phyloP scores from a whole-genome alignment of 345 rosid species.

The Eucalyptus curtisii region DNA sequence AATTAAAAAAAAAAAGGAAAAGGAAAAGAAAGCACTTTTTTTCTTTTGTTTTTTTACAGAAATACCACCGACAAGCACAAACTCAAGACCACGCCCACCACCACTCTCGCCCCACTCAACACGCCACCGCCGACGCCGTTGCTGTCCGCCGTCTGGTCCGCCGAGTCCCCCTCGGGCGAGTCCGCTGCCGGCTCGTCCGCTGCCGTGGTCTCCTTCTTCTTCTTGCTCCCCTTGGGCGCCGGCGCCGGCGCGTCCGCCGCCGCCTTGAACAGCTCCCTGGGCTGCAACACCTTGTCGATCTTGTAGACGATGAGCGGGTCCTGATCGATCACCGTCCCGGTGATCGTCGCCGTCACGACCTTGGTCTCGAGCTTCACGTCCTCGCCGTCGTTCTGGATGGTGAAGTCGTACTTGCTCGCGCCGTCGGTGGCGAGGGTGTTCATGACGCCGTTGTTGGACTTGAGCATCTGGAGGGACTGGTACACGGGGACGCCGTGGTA shows the following conservation, averaged over 20 bases:
- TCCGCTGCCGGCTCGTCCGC: slow-evolving; percentile 45
- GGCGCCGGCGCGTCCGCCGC: slow-evolving; percentile 27
- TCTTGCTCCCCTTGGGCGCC: slow-evolving; percentile 26
- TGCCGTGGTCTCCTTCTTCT: background rate
- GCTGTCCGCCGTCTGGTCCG: slow-evolving; percentile 30
- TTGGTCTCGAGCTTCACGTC: slow-evolving; percentile 60
- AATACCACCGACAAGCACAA: slow-evolving; percentile 25
- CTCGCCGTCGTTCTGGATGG: slow-evolving; percentile 67
- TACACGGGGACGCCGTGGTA: slow-evolving; percentile 79
- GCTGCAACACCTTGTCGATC: slow-evolving; percentile 58
- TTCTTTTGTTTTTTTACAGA: background rate
- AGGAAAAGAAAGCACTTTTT: background rate
- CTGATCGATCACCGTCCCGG: slow-evolving; percentile 55
- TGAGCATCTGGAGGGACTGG: slow-evolving; percentile 50
- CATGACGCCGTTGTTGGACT: slow-evolving; percentile 62
- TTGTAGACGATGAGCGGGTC: slow-evolving; percentile 77
- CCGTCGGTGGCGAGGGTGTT: slow-evolving; percentile 95
- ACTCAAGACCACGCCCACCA: slow-evolving; percentile 12
- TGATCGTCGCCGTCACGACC: slow-evolving; percentile 44
- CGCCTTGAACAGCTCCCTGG: slow-evolving; percentile 66
- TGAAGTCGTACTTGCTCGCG: slow-evolving; percentile 58
- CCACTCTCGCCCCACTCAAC: slow-evolving; percentile 19
- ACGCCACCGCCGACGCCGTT: slow-evolving; percentile 25
- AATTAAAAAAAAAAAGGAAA: too few species aligned
- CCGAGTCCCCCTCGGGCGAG: slow-evolving; percentile 37